Conservation (phyloP, 768 basidiomycete species). For the Chalciporus sphaerocephalus region DNA sequence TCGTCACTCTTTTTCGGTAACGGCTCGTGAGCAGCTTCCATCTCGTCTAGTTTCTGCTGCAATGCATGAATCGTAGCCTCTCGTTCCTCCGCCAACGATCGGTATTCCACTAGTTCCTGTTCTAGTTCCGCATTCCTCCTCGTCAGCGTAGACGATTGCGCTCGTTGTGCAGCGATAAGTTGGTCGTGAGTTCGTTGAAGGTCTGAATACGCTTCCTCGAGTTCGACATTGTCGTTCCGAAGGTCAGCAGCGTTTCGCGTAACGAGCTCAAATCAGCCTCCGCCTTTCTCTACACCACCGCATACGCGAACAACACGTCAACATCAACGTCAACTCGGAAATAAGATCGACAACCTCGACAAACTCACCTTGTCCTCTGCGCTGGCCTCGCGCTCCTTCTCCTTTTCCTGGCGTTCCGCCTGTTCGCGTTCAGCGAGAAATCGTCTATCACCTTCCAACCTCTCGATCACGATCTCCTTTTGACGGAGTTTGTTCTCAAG, state of each 20-base stretch:
- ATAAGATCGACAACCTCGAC: too few species aligned
- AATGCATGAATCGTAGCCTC: constrained; percentile 39
- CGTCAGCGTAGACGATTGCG: constrained; percentile 46
- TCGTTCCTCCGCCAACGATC: constrained; percentile 40
- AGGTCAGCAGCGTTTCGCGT: constrained; percentile 43
- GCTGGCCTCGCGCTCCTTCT: constrained; percentile 46
- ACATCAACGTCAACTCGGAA: too few species aligned
- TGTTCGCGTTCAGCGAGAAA: constrained; percentile 66
- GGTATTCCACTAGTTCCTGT: constrained; percentile 43
- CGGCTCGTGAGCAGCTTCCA: constrained; percentile 33
- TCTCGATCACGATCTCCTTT: constrained; percentile 56
- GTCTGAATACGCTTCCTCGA: constrained; percentile 50
- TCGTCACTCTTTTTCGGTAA: constrained; percentile 30
- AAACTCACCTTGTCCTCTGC: constrained; percentile 59
- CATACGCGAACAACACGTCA: background rate
- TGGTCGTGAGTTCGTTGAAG: constrained; percentile 48
- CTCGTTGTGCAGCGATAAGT: constrained; percentile 46
- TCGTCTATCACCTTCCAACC: constrained; percentile 65
- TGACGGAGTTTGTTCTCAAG: constrained; percentile 67
- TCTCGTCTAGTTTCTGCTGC: constrained; percentile 47
- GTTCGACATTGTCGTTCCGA: constrained; percentile 58
- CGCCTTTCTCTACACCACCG: constrained; percentile 38
- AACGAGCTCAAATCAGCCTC: constrained; percentile 52
- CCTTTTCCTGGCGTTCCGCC: constrained; percentile 65
- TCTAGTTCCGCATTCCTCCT: constrained; percentile 46